Evolutionary conservation across 164 flowering plant species (phyloP), one percentile per base, ranked within the genome.

Genomic region (Stephania japonica): DNA sequence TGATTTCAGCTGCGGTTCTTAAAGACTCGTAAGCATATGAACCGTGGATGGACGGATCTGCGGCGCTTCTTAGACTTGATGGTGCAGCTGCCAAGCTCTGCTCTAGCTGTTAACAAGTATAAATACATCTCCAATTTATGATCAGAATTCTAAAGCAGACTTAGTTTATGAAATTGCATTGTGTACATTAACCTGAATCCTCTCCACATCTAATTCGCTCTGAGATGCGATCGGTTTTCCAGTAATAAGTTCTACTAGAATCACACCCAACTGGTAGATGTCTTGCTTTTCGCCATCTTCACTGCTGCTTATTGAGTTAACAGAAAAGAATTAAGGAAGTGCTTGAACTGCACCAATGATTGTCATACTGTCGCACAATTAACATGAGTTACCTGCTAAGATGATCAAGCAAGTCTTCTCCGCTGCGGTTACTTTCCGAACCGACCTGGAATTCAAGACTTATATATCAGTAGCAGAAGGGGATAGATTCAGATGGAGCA

Each of bases 1-100:
- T 77, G 38, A 94, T 82, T 71, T 89, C 88, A 19, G 76, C 85
- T 1, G 87, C 79, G 0, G 90, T 94, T 72, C 81, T 85, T 74
- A 92, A 32, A 23, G 98, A 94, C 42, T 88, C 87, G 67, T 86
- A 86, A 1, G 93, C 91, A 47, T 74, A 91, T 16, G 91, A 81
- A 5, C 91, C 94, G 8, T 78, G 80, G 4, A 91, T 80, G 0
- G 90, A 80, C 0, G 90, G 87, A 72, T 94, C 98, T 1, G 73
- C 76, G 7, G 72, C 71, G 0, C 69, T 84, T 43, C 83, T 68
- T 38, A 91, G 77, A 38, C 76, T 80, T 16, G 88, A 70, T 70
- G 88, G 82, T 24, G 77, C 78, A 41, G 86, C 94, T 42, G 79
- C 67, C 72, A 89, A 81, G 81, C 87, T 73, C 49, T 25, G 81